phyloP scores from a whole-genome alignment of 495 filamentous ascomycete genomes.

The Xylona heveae region DNA sequence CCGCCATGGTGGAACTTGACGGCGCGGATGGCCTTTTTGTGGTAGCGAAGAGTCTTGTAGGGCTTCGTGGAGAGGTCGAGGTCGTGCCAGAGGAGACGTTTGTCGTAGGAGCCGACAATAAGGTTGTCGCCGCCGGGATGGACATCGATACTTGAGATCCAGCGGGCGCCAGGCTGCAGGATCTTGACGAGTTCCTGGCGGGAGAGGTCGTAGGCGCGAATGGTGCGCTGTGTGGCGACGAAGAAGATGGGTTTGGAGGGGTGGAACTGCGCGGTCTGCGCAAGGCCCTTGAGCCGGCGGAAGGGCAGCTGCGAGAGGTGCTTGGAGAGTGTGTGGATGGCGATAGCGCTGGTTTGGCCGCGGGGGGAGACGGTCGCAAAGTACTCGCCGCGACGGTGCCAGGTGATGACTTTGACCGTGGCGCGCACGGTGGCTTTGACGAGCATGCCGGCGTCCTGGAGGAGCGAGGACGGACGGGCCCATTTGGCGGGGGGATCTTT shows the following conservation, averaged over 20 bases:
- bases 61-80: constrained; percentile 74
- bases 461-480: constrained; percentile 51
- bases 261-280: constrained; percentile 86
- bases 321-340: constrained; percentile 87
- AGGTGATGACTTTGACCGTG: constrained; percentile 72
- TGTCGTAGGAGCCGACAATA: constrained; percentile 84
- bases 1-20: constrained; percentile 71
- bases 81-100: constrained; percentile 89
- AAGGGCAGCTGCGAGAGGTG: constrained; percentile 90
- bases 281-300: constrained; percentile 59
- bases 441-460: constrained; percentile 57
- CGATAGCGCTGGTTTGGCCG: constrained; percentile 60
- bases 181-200: constrained; percentile 77
- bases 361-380: constrained; percentile 75
- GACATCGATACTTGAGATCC: constrained; percentile 86
- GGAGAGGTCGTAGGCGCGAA: constrained; percentile 81
- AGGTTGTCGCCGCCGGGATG: constrained; percentile 88
- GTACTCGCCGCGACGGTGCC: constrained; percentile 90
- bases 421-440: constrained; percentile 61
- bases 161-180: constrained; percentile 76
- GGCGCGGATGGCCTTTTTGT: constrained; percentile 69
- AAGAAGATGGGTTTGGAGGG: constrained; percentile 84
- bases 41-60: constrained; percentile 91
- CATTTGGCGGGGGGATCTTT: constrained; percentile 63
- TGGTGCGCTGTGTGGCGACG: constrained; percentile 78